Base-by-base conservation (phyloP, 2,329 filamentous ascomycete species). In the Xylariaceae sp. region DNA sequence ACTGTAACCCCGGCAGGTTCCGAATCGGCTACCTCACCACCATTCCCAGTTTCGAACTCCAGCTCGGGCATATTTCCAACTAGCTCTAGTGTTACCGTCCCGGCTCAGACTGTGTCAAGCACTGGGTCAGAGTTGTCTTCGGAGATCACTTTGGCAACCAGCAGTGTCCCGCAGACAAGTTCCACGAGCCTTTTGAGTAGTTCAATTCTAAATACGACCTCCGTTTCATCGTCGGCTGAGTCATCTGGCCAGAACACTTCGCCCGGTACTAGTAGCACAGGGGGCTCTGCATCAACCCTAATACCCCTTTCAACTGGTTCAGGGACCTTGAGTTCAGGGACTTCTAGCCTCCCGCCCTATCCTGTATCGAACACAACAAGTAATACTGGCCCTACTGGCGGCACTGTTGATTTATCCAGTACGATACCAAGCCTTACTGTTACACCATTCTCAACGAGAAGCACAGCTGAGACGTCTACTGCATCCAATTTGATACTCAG, bases 401-500 rank as follows among this genome's bases (percentile, higher is more conserved):
- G 44, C 3, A 57, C 48, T 21, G 53, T 57, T 10, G 42, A 40
- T 5, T 23, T 40, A n/a, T 53, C 57, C 6, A 46, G 19, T 32
- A 44, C 23, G 7, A 50, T 14, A 18, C 52, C 52, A 19, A 50
- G 48, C 37, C 10, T 46, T 16, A 45, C 41, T 20, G 54, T 50
- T 2, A 56, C 56, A 12, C 19, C 51, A 9, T 59, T 57, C 20
- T 43, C 58, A 48, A 50, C 40, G 7, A 61, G 52, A 26, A 16
- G 53, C 37, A 50, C 29, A 16, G 41, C 10, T 16, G 44, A 48
- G 20, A 14, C 20, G 12, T 56, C 44, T 20, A 48, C 47, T 45
- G 51, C 16, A 46, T 57, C 48, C 12, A 32, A 23, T 26, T 62
- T 57, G 6, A 60, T 55, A 10, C 43, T 60, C 12, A 70, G 60